Conservation (phyloP, 1,139 yeast species). For the Pichia kudriavzevii region DNA sequence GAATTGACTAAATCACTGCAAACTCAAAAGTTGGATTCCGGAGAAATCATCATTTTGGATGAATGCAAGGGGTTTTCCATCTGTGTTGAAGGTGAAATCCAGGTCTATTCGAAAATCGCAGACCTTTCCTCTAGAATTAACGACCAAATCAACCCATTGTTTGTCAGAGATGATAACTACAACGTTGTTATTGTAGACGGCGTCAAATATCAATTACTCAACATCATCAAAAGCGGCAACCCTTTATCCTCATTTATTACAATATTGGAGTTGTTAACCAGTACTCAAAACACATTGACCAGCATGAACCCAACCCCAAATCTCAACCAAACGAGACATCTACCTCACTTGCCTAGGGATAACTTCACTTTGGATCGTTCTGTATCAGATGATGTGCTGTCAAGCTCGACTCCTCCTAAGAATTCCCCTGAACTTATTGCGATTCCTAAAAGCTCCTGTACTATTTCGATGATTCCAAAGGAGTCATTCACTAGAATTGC, state of each 20-base stretch:
- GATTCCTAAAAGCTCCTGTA: slow-evolving; percentile 58
- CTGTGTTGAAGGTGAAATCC: slow-evolving; percentile 89
- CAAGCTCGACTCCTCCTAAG: neutral
- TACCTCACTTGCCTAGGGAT: slow-evolving; percentile 11
- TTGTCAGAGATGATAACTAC: slow-evolving; percentile 18
- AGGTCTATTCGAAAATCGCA: slow-evolving; percentile 60
- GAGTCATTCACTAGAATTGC: slow-evolving; percentile 73
- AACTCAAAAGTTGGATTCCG: slow-evolving; percentile 72
- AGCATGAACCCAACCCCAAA: slow-evolving; percentile 13
- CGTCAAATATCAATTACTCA: slow-evolving; percentile 64
- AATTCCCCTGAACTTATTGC: slow-evolving; percentile 46
- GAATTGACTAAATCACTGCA: slow-evolving; percentile 89
- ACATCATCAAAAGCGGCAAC: slow-evolving; percentile 78
- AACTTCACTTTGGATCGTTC: slow-evolving; percentile 11
- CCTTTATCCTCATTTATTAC: slow-evolving; percentile 80
- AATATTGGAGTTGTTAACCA: slow-evolving; percentile 64
- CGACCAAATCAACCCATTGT: slow-evolving; percentile 14
- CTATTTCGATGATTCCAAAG: slow-evolving; percentile 87
- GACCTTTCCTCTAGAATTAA: slow-evolving; percentile 6
- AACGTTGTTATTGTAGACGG: slow-evolving; percentile 34
- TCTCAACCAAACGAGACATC: slow-evolving; percentile 1
- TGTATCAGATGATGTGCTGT: neutral
- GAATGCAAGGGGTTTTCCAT: slow-evolving; percentile 71
- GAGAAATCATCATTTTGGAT: slow-evolving; percentile 68
- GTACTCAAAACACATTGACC: slow-evolving; percentile 22